Evolutionary conservation across 2,329 filamentous ascomycete species (phyloP), one percentile per base, ranked within the genome.

Genomic region (Stagonosporopsis tanaceti): DNA sequence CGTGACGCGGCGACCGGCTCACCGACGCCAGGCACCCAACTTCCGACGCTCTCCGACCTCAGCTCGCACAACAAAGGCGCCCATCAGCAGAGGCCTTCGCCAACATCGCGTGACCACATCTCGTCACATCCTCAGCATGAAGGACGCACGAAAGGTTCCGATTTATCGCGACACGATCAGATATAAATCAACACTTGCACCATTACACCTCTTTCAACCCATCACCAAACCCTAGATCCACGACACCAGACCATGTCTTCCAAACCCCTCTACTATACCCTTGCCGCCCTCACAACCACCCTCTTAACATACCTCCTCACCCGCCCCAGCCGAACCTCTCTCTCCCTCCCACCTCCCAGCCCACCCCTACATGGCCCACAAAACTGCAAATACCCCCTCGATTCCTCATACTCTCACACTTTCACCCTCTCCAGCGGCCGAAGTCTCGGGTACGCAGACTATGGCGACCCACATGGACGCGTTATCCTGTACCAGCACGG

Each of bases 371-470:
- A 40, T 15, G 53, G 53, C 15, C 28, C 35, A 9, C 32, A 37
- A 17, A 46, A 37, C 14, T 56, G 53, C 47, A 56, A 41, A 15
- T 50, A 56, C 27, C 40, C 46, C 44, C 60, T 70, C 3, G 68
- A 72, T 53, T 59, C 67, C 30, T 61, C 65, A 24, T 67, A 54
- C 42, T 75, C 75, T 1, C 50, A 62, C 20, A 76, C 65, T 14
- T 40, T 76, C 11, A 67, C 53, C 1, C 73, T 78, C 2, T 60
- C 73, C 0, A 72, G 76, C 47, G 75, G 74, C 7, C 73, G 76
- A 14, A 74, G 68, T 50, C 63, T 78, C 2, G 72, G 75, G 5
- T 77, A 76, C 48, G 73, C 72, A 32, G 59, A 71, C 35, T 75
- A 74, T 41, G 72, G 73, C 5, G 64, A 64, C 3, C 62, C 58